Base-by-base conservation (phyloP, 306 rosid species). In the Psophocarpus tetragonolobus region DNA sequence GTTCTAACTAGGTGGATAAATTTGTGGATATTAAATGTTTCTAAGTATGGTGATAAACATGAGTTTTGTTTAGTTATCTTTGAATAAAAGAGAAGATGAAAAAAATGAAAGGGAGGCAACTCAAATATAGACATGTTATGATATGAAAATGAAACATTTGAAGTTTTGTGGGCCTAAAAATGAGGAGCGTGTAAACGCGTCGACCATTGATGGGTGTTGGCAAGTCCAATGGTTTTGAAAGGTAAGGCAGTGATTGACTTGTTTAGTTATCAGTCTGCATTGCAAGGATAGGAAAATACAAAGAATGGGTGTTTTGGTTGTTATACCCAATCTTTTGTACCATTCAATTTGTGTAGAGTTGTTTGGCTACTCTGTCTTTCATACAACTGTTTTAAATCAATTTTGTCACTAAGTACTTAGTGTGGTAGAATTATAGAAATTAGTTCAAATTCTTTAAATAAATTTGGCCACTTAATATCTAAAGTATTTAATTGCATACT, bases 271-370 rank as follows among this genome's bases (percentile, higher is more conserved):
- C 0, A 47, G 73, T 71, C 78, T 2, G 15, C 23, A 35, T 12
- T 13, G 15, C 2, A 36, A 23, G 56, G 41, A 26, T 18, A 5
- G n/a, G 8, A 8, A 30, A 20, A 18, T 3, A 18, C 54, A 15
- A 48, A 53, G 15, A 5, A 23, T 57, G 48, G 26, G 48, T 56
- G 82, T 3, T 44, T 18, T 21, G 82, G 82, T 69, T 15, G 77
- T 58, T 71, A 48, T n/a, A 65, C 71, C 50, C 48, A 36, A 71
- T 42, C 14, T 8, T 42, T 53, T 81, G 69, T 30, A 20, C 44
- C 80, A n/a, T 65, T 74, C 27, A 35, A 74, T 9, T n/a, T 44
- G 33, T 57, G 35, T 45, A 15, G 12, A 29, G 53, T 29, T 27
- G 50, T 51, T 80, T 66, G 64, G 42, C 63, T 26, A 8, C 73